Evolutionary conservation across 345 rosid genomes (phyloP).

Genomic region (Euclidium syriacum): DNA sequence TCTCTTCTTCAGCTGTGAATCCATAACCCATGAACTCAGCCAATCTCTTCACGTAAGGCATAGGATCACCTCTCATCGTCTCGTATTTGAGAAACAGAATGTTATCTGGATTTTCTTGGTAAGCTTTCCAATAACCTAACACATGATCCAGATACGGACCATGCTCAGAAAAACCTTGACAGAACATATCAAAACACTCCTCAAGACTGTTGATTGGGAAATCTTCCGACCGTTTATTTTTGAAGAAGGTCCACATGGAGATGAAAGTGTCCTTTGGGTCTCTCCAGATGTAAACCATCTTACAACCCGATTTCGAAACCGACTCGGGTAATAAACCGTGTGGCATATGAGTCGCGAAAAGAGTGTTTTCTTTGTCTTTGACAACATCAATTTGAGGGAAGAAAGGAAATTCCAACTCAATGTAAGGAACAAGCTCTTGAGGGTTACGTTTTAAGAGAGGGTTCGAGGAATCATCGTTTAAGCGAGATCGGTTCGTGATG

Average conservation of each 20-base stretch:
- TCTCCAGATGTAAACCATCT: too few relatives aligned
- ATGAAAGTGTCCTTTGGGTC: too few relatives aligned
- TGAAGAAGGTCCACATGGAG: too few relatives aligned
- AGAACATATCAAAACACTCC: too few relatives aligned
- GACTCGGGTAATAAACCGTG: not conserved
- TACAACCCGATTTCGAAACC: not conserved
- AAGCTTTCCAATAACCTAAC: too few relatives aligned
- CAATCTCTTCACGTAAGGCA: not conserved
- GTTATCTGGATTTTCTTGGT: not conserved
- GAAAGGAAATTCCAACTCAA: not conserved
- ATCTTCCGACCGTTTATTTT: not conserved
- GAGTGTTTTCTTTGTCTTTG: not conserved
- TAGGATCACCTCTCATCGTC: not conserved
- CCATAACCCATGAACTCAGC: too few relatives aligned
- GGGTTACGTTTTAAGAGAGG: not conserved
- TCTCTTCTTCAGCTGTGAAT: too few relatives aligned
- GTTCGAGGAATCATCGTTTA: not conserved
- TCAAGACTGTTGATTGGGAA: not conserved
- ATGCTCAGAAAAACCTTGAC: too few relatives aligned
- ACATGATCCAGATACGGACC: too few relatives aligned
- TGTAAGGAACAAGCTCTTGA: conserved; percentile 11
- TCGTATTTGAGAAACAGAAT: conserved; percentile 3
- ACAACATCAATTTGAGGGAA: not conserved
- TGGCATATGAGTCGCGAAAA: not conserved
- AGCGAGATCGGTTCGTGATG: too few relatives aligned